Evolutionary conservation across 331 rosid genomes (phyloP).

Genomic region (Pyrus hybrid): DNA sequence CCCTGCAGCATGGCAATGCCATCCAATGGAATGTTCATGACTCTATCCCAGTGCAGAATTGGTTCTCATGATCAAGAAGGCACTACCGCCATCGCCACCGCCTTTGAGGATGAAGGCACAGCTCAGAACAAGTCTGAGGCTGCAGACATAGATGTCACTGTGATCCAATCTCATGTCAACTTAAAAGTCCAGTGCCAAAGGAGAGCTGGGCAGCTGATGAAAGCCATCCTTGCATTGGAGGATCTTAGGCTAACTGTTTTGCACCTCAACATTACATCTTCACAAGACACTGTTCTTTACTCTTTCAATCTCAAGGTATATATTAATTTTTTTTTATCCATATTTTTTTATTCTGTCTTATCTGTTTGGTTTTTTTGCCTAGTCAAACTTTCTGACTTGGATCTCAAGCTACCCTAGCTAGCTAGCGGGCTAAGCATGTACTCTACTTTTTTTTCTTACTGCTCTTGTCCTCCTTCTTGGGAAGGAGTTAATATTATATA

Average conservation of each 20-base stretch:
- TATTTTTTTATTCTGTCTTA: background rate
- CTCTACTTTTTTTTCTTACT: background rate
- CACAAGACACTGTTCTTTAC: conserved; percentile 57
- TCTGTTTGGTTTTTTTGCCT: background rate
- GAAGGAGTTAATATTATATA: background rate
- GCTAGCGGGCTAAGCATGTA: background rate
- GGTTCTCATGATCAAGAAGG: conserved; percentile 28
- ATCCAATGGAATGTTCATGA: conserved; percentile 23
- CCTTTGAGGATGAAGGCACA: conserved; percentile 34
- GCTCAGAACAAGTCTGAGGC: conserved; percentile 66
- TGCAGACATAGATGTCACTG: conserved; percentile 60
- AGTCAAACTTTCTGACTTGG: conserved; percentile 58
- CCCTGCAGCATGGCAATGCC: conserved; percentile 13
- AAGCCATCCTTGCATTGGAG: conserved; percentile 70
- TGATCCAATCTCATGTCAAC: conserved; percentile 92
- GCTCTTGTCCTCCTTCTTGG: background rate
- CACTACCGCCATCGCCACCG: background rate
- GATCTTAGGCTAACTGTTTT: conserved; percentile 66
- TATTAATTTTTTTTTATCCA: conserved; percentile 15
- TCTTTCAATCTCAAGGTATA: conserved; percentile 93
- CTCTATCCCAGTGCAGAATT: conserved; percentile 27
- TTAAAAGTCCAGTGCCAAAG: conserved; percentile 64
- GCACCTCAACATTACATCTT: conserved; percentile 82
- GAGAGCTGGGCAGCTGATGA: conserved; percentile 54
- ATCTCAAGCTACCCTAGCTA: conserved; percentile 30